A percentile compares a stretch with the other conserved stretches of the same genome.
These are phyloP conservation scores for Picea sitchensis DNA, from an alignment of 75 land plant genomes.

Conservation along the genomic window DNA sequence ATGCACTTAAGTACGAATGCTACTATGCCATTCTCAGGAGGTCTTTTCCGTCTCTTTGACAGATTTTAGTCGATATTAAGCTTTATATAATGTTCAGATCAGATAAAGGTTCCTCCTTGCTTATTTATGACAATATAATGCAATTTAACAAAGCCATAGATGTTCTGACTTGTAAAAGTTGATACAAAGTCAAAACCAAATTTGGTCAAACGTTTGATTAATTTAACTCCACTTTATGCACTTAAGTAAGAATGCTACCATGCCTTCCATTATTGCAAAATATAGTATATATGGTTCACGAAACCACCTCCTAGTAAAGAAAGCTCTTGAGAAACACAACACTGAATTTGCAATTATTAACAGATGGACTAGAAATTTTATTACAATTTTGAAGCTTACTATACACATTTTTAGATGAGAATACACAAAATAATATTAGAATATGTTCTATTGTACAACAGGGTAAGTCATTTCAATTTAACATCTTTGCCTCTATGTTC, in stretches of 20 bases:
- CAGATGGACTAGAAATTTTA: not conserved
- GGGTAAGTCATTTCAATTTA: not conserved
- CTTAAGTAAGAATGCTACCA: not conserved
- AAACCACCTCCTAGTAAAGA: not conserved
- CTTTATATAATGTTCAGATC: no score
- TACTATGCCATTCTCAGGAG: not conserved
- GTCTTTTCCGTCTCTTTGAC: not conserved
- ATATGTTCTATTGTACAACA: not conserved
- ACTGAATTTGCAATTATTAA: conserved; percentile 1
- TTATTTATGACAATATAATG: not conserved
- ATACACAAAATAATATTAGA: not conserved
- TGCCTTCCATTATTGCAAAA: not conserved
- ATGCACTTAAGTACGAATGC: not conserved
- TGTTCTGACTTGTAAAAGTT: not conserved
- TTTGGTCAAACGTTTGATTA: not conserved
- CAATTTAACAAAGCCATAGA: not conserved
- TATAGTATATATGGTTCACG: not conserved
- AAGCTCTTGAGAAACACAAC: no score
- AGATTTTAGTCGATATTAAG: not conserved
- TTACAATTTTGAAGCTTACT: not conserved
- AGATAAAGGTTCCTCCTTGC: not conserved
- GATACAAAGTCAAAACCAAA: not conserved
- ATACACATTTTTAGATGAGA: not conserved
- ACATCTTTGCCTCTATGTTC: not conserved
- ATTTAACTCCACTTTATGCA: not conserved